Conservation (phyloP, 305 asterid species). For the Rubia occidens region DNA sequence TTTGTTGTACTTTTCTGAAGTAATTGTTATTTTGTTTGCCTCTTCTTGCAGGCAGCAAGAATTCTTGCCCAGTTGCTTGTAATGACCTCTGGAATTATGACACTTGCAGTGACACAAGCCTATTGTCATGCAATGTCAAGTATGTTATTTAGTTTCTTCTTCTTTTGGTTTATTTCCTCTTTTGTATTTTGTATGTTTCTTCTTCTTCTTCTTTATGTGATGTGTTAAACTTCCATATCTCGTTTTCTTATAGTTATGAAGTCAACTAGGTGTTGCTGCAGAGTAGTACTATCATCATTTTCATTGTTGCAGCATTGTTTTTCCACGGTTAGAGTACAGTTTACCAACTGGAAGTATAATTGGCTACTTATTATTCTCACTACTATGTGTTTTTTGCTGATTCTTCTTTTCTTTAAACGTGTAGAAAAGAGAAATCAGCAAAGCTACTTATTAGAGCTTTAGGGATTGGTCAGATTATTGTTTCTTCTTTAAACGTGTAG, state of each 20-base stretch:
- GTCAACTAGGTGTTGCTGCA: background rate
- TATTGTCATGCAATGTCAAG: slow-evolving; percentile 87
- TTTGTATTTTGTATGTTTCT: background rate
- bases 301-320: background rate
- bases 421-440: no score
- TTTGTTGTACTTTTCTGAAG: no score
- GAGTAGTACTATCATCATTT: no score
- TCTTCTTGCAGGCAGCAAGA: slow-evolving; percentile 53
- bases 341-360: background rate
- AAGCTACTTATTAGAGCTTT: no score
- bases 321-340: background rate
- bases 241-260: background rate
- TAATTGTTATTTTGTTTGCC: slow-evolving; percentile 1
- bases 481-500: no score
- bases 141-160: slow-evolving; percentile 20
- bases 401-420: background rate
- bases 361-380: background rate
- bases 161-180: background rate
- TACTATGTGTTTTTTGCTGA: background rate
- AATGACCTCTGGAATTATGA: slow-evolving; percentile 65
- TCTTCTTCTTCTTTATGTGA: background rate
- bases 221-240: background rate
- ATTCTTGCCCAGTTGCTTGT: slow-evolving; percentile 61
- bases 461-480: no score
- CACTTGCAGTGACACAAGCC: slow-evolving; percentile 71